These are phyloP conservation scores for Aspergillus sclerotiicarbonarius DNA, from an alignment of 495 filamentous ascomycete genomes.

Conservation along the genomic window DNA sequence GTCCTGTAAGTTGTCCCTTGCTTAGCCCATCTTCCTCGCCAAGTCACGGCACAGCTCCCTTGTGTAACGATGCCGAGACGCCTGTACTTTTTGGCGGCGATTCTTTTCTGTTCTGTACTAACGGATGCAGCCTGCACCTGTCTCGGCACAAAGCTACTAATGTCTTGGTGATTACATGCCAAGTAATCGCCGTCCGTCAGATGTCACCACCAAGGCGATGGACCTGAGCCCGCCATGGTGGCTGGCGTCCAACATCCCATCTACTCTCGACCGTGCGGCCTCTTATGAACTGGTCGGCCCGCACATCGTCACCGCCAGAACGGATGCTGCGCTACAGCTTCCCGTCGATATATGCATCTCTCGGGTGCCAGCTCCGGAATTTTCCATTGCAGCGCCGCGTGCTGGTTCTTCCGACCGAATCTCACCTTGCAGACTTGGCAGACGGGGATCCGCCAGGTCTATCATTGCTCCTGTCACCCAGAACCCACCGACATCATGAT, in stretches of 20 bases:
- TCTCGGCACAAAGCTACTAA: slow-evolving; percentile 51
- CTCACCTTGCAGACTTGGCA: slow-evolving; percentile 6
- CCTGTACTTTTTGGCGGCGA: slow-evolving; percentile 16
- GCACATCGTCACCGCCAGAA: slow-evolving; percentile 10
- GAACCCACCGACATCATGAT: slow-evolving; percentile 11
- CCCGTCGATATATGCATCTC: slow-evolving; percentile 12
- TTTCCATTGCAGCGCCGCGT: slow-evolving; percentile 12
- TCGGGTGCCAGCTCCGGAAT: slow-evolving; percentile 13
- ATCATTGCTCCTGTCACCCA: slow-evolving; percentile 7
- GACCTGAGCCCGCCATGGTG: slow-evolving; percentile 9
- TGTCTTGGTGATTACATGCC: slow-evolving; percentile 16
- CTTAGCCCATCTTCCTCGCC: slow-evolving; percentile 23
- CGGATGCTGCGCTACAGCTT: slow-evolving; percentile 8
- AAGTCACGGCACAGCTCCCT: slow-evolving; percentile 22
- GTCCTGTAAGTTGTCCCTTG: slow-evolving; percentile 66
- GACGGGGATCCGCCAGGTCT: slow-evolving; percentile 12
- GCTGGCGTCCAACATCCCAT: slow-evolving; percentile 13
- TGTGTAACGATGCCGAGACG: slow-evolving; percentile 30
- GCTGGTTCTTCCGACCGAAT: slow-evolving; percentile 12
- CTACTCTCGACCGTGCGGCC: slow-evolving; percentile 11
- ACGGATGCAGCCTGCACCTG: slow-evolving; percentile 41
- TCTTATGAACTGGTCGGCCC: slow-evolving; percentile 10
- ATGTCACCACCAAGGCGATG: slow-evolving; percentile 26
- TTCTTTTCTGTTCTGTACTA: slow-evolving; percentile 19
- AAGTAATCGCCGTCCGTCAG: slow-evolving; percentile 23